Conservation (phyloP, 1,139 yeast genomes). For the Yamadazyma trypodendri region DNA sequence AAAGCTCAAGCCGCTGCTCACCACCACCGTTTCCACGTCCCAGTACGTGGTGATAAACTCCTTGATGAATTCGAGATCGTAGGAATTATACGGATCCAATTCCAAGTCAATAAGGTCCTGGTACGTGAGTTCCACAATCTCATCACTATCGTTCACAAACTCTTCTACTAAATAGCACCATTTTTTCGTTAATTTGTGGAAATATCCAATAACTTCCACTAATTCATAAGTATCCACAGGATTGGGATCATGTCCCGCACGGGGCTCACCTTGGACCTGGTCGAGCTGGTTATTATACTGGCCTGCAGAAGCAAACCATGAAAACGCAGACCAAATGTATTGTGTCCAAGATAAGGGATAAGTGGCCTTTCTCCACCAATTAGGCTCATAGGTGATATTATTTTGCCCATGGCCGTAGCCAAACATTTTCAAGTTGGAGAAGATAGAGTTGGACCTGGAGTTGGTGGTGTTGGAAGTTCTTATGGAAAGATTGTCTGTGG, state of each 20-base stretch:
- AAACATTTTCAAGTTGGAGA: constrained; percentile 14
- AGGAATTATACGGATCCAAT: constrained; percentile 63
- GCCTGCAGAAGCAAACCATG: constrained; percentile 89
- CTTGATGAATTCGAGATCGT: constrained; percentile 57
- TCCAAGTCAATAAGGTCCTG: constrained; percentile 72
- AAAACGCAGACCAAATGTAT: constrained; percentile 66
- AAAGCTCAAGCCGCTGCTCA: constrained; percentile 15
- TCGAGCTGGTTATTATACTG: constrained; percentile 31
- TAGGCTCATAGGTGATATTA: constrained; percentile 25
- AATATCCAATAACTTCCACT: constrained; percentile 50
- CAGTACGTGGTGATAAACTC: constrained; percentile 42
- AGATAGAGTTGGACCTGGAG: constrained; percentile 1
- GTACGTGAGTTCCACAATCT: constrained; percentile 37
- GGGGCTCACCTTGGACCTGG: constrained; percentile 7
- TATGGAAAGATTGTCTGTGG: constrained; percentile 26
- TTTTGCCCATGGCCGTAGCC: constrained; percentile 3
- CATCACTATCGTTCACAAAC: constrained; percentile 26
- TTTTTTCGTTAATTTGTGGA: constrained; percentile 52
- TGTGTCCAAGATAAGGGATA: constrained; percentile 65
- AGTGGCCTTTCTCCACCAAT: constrained; percentile 48
- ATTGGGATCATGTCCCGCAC: background rate
- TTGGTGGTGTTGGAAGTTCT: constrained; percentile 16
- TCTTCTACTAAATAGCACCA: constrained; percentile 42
- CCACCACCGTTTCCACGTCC: constrained; percentile 25
- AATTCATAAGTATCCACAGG: constrained; percentile 7